These are phyloP conservation scores for Dioscorea zingiberensis DNA, from an alignment of 106 monocot species.

Conservation along the genomic window DNA sequence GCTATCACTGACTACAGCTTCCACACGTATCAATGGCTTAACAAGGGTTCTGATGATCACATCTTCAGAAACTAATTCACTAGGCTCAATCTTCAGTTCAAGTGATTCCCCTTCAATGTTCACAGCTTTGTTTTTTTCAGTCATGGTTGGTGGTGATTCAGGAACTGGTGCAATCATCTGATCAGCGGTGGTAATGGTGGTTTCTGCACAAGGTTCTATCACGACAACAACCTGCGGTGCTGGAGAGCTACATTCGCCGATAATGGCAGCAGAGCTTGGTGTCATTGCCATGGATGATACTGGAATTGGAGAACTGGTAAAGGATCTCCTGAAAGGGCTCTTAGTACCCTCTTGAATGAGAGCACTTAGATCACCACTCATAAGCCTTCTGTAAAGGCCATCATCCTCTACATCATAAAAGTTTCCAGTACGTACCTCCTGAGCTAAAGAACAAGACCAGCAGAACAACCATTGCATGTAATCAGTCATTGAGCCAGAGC, in stretches of 20 bases:
- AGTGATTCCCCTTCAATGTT: too few relatives aligned
- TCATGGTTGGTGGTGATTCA: too few relatives aligned
- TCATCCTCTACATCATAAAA: conserved; percentile 21
- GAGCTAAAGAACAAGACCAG: conserved; percentile 32
- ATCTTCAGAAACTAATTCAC: too few relatives aligned
- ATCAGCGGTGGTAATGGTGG: too few relatives aligned
- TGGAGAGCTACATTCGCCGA: neutral
- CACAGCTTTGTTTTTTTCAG: too few relatives aligned
- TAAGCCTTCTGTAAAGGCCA: conserved; percentile 4
- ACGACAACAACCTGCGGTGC: neutral
- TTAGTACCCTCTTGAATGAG: neutral
- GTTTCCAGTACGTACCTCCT: conserved; percentile 39
- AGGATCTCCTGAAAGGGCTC: neutral
- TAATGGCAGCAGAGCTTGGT: neutral
- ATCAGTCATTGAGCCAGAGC: conserved; percentile 25
- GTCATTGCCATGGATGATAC: neutral
- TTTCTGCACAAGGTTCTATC: too few relatives aligned
- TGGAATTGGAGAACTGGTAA: neutral
- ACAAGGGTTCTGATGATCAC: too few relatives aligned
- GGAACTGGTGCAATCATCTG: too few relatives aligned
- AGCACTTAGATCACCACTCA: neutral
- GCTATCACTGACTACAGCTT: too few relatives aligned
- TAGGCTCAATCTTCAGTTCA: too few relatives aligned
- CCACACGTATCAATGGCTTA: too few relatives aligned
- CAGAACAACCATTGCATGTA: conserved; percentile 40